Percentiles rank a stretch among this genome's conserved stretches.
Evolutionary conservation across 805 yeast species (phyloP).

Genomic region (Priceomyces castillae): DNA sequence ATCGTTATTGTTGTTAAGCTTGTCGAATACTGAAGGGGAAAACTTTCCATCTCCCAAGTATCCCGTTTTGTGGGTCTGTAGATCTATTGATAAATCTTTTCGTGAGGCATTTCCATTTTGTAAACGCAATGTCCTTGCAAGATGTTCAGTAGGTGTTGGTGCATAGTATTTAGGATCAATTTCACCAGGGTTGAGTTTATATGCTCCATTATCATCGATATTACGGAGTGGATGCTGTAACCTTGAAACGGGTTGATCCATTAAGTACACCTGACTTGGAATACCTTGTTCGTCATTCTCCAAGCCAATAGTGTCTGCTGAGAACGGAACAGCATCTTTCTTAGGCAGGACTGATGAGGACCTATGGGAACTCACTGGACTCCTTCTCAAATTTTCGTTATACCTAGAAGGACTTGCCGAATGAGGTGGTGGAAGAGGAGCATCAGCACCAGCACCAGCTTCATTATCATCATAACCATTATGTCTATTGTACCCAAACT

Average conservation of each 20-base stretch:
- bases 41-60: constrained; percentile 42
- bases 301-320: constrained; percentile 41
- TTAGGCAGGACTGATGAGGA: background rate
- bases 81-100: constrained; percentile 25
- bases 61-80: constrained; percentile 33
- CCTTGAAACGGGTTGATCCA: constrained; percentile 34
- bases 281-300: constrained; percentile 22
- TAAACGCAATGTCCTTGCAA: constrained; percentile 20
- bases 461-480: constrained; percentile 8
- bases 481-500: constrained; percentile 10
- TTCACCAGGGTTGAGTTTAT: constrained; percentile 24
- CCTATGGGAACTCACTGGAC: no score
- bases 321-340: constrained; percentile 33
- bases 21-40: constrained; percentile 36
- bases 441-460: constrained; percentile 12
- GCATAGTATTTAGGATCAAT: constrained; percentile 40
- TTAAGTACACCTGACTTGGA: constrained; percentile 36
- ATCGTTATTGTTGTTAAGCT: constrained; percentile 18
- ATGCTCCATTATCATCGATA: constrained; percentile 15
- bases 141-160: constrained; percentile 47
- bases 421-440: constrained; percentile 28
- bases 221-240: constrained; percentile 20
- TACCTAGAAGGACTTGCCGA: constrained; percentile 5
- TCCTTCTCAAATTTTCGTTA: constrained; percentile 11
- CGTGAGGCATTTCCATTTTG: constrained; percentile 18